Evolutionary conservation across 2,329 filamentous ascomycete genomes (phyloP).

Genomic region (Calcarisporium arbuscula): DNA sequence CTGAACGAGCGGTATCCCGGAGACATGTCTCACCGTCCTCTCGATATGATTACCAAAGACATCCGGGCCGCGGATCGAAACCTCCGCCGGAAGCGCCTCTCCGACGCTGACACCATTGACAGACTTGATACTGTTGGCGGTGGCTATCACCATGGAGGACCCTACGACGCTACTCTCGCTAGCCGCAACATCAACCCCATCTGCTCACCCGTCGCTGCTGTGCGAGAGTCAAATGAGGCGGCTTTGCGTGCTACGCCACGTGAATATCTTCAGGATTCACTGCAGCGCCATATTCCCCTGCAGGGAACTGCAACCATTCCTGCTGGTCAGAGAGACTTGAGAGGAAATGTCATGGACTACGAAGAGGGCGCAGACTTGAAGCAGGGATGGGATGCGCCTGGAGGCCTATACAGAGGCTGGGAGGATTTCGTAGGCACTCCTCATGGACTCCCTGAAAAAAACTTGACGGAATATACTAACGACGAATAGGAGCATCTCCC

Average conservation of each 20-base stretch:
- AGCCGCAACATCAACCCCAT: slow-evolving; percentile 61
- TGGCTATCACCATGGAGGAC: slow-evolving; percentile 82
- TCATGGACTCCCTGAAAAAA: not conserved
- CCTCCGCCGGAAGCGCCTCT: slow-evolving; percentile 58
- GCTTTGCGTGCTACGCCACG: slow-evolving; percentile 74
- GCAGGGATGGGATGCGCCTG: slow-evolving; percentile 60
- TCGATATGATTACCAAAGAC: slow-evolving; percentile 60
- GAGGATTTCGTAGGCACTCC: slow-evolving; percentile 60
- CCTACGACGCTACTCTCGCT: slow-evolving; percentile 76
- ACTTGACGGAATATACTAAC: slow-evolving; percentile 9
- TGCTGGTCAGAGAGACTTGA: slow-evolving; percentile 60
- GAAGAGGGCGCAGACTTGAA: slow-evolving; percentile 83
- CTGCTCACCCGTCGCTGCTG: slow-evolving; percentile 69
- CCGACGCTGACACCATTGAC: slow-evolving; percentile 75
- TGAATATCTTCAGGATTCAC: slow-evolving; percentile 69
- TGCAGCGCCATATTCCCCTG: slow-evolving; percentile 68
- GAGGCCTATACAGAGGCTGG: slow-evolving; percentile 74
- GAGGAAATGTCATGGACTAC: slow-evolving; percentile 69
- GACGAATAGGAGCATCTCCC: slow-evolving; percentile 57
- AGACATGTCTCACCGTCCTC: slow-evolving; percentile 58
- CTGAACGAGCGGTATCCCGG: slow-evolving; percentile 47
- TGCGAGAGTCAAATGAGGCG: slow-evolving; percentile 65
- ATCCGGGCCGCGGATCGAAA: slow-evolving; percentile 60
- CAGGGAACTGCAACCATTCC: slow-evolving; percentile 76
- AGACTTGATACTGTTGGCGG: slow-evolving; percentile 62